Conservation (phyloP, 2,329 filamentous ascomycete genomes). For the Ceratocystis cubensis region DNA sequence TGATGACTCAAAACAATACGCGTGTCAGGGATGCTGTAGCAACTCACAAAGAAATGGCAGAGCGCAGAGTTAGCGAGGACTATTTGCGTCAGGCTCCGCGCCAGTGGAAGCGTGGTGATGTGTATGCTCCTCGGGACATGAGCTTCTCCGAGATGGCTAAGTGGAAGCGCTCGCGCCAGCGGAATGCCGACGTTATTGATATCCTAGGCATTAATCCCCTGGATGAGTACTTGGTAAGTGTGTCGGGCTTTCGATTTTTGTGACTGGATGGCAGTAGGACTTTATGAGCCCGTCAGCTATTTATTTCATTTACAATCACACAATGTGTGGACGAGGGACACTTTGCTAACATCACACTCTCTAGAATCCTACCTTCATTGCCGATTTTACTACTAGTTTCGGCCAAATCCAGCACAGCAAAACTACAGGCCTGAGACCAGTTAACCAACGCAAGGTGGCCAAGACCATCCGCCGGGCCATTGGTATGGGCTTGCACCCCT, state of each 20-base stretch:
- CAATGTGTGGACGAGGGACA: not conserved
- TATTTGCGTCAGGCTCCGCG: slow-evolving; percentile 54
- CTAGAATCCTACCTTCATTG: slow-evolving; percentile 85
- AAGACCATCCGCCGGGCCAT: slow-evolving; percentile 84
- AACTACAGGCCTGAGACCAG: slow-evolving; percentile 66
- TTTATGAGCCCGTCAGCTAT: not conserved
- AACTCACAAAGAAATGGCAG: slow-evolving; percentile 24
- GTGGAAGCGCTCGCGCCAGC: slow-evolving; percentile 52
- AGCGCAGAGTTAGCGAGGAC: slow-evolving; percentile 35
- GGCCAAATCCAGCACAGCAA: slow-evolving; percentile 71
- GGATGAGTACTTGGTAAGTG: slow-evolving; percentile 70
- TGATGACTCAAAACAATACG: slow-evolving; percentile 23
- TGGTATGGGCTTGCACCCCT: slow-evolving; percentile 84
- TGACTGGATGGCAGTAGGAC: slow-evolving; percentile 1
- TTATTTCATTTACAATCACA: not conserved
- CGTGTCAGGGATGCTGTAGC: slow-evolving; percentile 19
- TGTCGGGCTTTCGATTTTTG: not conserved
- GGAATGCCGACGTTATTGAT: slow-evolving; percentile 62
- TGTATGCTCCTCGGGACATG: slow-evolving; percentile 85
- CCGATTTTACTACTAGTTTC: slow-evolving; percentile 73
- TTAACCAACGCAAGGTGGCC: slow-evolving; percentile 85
- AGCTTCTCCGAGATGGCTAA: slow-evolving; percentile 66
- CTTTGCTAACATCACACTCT: slow-evolving; percentile 3
- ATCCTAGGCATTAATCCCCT: slow-evolving; percentile 66
- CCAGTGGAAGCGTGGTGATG: slow-evolving; percentile 63